phyloP scores from a whole-genome alignment of 2,329 filamentous ascomycete species.

The Immersiporthe knoxdaviesiana region DNA sequence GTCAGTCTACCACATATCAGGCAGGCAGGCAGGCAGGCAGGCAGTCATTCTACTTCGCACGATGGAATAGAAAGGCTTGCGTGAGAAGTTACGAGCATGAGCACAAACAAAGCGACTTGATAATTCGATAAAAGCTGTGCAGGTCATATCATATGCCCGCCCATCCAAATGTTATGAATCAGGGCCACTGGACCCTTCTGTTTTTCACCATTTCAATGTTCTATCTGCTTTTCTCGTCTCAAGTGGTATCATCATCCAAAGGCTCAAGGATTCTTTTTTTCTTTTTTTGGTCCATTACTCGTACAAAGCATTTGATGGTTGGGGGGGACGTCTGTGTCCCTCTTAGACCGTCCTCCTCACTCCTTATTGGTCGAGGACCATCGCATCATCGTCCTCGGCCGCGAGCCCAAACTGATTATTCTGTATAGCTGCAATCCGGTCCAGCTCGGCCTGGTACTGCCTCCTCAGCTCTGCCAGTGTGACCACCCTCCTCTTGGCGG shows the following conservation, averaged over 20 bases:
- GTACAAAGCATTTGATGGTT: conserved; percentile 19
- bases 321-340: conserved; percentile 4
- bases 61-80: neutral
- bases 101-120: neutral
- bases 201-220: neutral
- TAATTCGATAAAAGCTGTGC: neutral
- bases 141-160: conserved; percentile 4
- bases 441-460: conserved; percentile 88
- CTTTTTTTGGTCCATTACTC: conserved; percentile 9
- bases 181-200: neutral
- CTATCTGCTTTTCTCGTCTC: neutral
- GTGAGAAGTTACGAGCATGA: neutral
- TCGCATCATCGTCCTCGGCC: conserved; percentile 54
- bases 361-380: conserved; percentile 39
- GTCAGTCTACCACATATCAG: neutral
- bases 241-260: conserved; percentile 26
- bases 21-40: neutral
- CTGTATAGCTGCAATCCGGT: conserved; percentile 84
- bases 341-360: conserved; percentile 47
- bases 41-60: neutral
- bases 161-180: conserved; percentile 13
- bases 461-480: conserved; percentile 84
- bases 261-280: conserved; percentile 3
- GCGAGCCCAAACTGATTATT: conserved; percentile 85
- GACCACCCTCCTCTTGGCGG: conserved; percentile 71